Percentiles rank a stretch among this genome's conserved stretches.
phyloP scores from a whole-genome alignment of 768 basidiomycete species.

The Coprinopsis cinerea region DNA sequence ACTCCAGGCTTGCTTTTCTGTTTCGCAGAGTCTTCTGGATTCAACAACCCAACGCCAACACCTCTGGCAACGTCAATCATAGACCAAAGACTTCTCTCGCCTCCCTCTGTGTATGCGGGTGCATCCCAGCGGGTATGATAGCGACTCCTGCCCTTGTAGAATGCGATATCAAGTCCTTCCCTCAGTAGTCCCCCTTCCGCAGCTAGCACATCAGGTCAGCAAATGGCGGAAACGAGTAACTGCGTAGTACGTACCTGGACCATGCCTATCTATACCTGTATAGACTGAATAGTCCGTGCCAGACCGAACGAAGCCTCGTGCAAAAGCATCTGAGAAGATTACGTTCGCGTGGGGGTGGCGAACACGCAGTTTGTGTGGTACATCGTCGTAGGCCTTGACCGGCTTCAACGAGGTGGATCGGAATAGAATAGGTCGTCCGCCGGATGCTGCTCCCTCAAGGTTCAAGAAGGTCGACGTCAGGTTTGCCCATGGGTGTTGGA shows the following conservation, averaged over 20 bases:
- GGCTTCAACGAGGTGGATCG: slow-evolving; percentile 58
- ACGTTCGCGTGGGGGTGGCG: slow-evolving; percentile 63
- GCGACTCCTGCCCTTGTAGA: slow-evolving; percentile 65
- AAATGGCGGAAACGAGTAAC: not conserved
- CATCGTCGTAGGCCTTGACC: slow-evolving; percentile 41
- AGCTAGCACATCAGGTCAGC: slow-evolving; percentile 9
- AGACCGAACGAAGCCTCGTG: slow-evolving; percentile 58
- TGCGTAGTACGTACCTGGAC: not conserved
- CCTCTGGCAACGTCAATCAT: slow-evolving; percentile 67
- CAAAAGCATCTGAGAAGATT: slow-evolving; percentile 63
- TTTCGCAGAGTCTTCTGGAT: slow-evolving; percentile 20
- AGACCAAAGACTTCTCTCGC: slow-evolving; percentile 56
- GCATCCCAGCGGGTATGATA: slow-evolving; percentile 78
- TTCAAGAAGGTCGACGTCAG: slow-evolving; percentile 67
- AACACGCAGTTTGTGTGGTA: slow-evolving; percentile 13
- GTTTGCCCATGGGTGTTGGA: slow-evolving; percentile 71
- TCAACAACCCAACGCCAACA: slow-evolving; percentile 50
- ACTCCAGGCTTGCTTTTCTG: slow-evolving; percentile 26
- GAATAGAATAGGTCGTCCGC: slow-evolving; percentile 75
- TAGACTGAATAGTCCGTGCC: slow-evolving; percentile 75
- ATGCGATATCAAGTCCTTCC: slow-evolving; percentile 73
- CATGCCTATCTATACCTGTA: slow-evolving; percentile 22
- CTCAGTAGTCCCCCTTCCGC: slow-evolving; percentile 29
- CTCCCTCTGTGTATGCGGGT: slow-evolving; percentile 50
- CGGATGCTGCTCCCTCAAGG: slow-evolving; percentile 75